Percentiles rank a stretch among this genome's conserved stretches.
Evolutionary conservation across 106 monocot genomes (phyloP).

Genomic region (Hemerocallis citrina): DNA sequence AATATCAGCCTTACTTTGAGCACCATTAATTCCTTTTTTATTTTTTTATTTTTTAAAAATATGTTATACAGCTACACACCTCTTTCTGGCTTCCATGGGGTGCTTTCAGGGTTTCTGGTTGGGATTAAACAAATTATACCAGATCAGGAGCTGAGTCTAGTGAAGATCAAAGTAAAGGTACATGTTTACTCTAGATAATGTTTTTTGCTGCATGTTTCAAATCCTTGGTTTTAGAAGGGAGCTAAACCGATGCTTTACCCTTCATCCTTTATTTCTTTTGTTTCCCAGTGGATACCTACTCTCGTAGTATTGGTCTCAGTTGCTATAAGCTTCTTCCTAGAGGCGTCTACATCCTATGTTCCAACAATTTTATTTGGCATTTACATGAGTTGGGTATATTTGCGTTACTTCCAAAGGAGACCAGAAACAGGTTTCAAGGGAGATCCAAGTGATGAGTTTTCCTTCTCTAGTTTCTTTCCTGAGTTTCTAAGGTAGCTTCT

Average conservation of each 20-base stretch:
- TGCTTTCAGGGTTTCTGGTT: slow-evolving; percentile 81
- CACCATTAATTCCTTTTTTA: neutral
- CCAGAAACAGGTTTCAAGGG: slow-evolving; percentile 89
- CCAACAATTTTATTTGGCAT: slow-evolving; percentile 81
- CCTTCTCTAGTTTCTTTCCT: slow-evolving; percentile 88
- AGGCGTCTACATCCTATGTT: slow-evolving; percentile 45
- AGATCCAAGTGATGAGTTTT: slow-evolving; percentile 96
- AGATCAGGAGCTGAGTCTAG: slow-evolving; percentile 57
- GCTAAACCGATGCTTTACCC: slow-evolving; percentile 1
- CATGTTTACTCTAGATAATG: neutral
- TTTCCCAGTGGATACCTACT: slow-evolving; percentile 76
- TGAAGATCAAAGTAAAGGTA: slow-evolving; percentile 85
- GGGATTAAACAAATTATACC: slow-evolving; percentile 92
- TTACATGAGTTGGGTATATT: slow-evolving; percentile 88
- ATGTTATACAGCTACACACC: slow-evolving; percentile 59
- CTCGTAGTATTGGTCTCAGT: slow-evolving; percentile 44
- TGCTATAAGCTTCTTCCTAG: slow-evolving; percentile 50
- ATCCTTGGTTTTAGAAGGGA: neutral
- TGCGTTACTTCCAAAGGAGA: slow-evolving; percentile 82
- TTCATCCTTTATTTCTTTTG: neutral
- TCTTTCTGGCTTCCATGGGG: slow-evolving; percentile 82
- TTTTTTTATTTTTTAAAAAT: no score
- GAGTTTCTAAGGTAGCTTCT: slow-evolving; percentile 57
- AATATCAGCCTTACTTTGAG: no score
- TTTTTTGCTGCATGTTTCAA: neutral